Percentiles rank a stretch among this genome's conserved stretches.
Conservation (phyloP, 2,329 filamentous ascomycete genomes). For the Verticillium longisporum region DNA sequence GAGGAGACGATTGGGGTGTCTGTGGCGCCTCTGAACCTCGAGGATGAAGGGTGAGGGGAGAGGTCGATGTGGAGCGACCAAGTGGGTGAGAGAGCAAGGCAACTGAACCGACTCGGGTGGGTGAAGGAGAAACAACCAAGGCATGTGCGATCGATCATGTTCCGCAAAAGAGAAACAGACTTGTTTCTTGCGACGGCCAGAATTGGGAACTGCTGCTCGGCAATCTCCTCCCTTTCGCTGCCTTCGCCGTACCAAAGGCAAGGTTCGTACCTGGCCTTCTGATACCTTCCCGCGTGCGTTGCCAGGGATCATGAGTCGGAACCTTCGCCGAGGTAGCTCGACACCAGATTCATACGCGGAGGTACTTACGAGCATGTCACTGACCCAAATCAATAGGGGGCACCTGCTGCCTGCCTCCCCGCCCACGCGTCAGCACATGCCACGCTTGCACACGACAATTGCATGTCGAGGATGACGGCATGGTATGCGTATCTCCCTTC, state of each 20-base stretch:
- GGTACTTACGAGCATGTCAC: neutral
- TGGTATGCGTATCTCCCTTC: no score
- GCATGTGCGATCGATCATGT: neutral
- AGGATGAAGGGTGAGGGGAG: neutral
- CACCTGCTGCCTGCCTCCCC: neutral
- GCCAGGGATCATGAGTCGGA: neutral
- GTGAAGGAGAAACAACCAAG: neutral
- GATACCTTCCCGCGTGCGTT: neutral
- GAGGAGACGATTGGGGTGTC: neutral
- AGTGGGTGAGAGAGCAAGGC: neutral
- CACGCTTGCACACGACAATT: neutral
- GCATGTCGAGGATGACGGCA: neutral
- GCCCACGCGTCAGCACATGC: no score
- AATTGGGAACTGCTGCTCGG: neutral
- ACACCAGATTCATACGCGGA: neutral
- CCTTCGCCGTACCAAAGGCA: neutral
- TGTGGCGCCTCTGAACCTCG: neutral
- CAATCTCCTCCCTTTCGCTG: neutral
- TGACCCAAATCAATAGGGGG: neutral
- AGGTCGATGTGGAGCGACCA: neutral
- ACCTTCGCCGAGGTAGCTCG: neutral
- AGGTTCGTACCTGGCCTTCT: neutral
- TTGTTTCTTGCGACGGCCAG: neutral
- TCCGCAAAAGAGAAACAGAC: neutral
- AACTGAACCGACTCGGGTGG: neutral